Evolutionary conservation across 2,329 filamentous ascomycete genomes (phyloP), one percentile per base, ranked within the genome.

Genomic region (Pleomassaria siparia): DNA sequence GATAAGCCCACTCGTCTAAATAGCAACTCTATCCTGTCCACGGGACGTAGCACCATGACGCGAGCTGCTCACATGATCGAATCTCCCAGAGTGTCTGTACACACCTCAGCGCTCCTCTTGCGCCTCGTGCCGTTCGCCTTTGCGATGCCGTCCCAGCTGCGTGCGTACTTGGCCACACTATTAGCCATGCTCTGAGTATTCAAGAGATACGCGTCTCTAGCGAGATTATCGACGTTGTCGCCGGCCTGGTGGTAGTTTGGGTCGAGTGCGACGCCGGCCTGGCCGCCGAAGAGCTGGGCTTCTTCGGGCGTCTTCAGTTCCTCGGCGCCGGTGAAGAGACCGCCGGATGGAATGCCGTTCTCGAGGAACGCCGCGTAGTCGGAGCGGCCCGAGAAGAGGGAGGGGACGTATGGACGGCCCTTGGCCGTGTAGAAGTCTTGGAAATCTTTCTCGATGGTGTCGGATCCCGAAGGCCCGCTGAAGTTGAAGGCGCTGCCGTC

Each of bases 351-450:
- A 26, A 73, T 70, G 25, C 70, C 71, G 46, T 67, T 70, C 43
- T 68, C 61, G 30, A 74, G 63, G 63, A 73, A 73, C 6, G 69
- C 67, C 26, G 69, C 71, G 53, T 73, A 73, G 52, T 73, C 71
- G 20, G 66, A 70, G 49, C 71, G 70, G 20, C 69, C 64, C 42
- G 62, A 55, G 57, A 72, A 73, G 33, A 66, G 59, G 16, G 68
- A 66, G 22, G 69, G 63, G 1, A 70, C 67, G 45, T 66, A 58
- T 4, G 60, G 43, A 7, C 57, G 46, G 18, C 63, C 69, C 29
- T 63, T 67, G 32, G 54, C 55, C 47, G 67, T 60, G 58, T 70
- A 72, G 52, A 72, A 67, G 37, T 58, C 47, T 40, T 69, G 61
- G 30, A 70, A 64, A 47, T 72, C 63, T 36, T 60, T 64, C 47